Evolutionary conservation across 129 eudicot species (phyloP).

Genomic region (Smallanthus sonchifolius): DNA sequence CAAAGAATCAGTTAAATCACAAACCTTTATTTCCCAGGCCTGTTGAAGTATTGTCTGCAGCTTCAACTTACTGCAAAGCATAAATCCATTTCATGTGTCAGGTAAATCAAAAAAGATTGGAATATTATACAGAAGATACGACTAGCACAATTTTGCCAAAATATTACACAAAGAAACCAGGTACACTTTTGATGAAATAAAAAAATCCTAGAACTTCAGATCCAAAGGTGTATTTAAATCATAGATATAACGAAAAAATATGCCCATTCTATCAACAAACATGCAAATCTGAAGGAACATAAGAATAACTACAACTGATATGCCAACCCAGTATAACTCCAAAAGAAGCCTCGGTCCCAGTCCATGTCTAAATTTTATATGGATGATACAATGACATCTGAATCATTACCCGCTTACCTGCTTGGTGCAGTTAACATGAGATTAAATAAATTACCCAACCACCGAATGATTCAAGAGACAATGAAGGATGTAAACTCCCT

Average conservation of each 20-base stretch:
- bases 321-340: too few relatives aligned
- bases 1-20: constrained; percentile 2
- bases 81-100: constrained; percentile 10
- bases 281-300: background rate
- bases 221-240: background rate
- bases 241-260: background rate
- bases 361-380: too few relatives aligned
- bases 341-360: too few relatives aligned
- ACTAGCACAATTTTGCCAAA: background rate
- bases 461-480: too few relatives aligned
- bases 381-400: too few relatives aligned
- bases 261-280: background rate
- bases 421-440: too few relatives aligned
- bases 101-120: background rate
- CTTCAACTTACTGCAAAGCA: constrained; percentile 55
- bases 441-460: too few relatives aligned
- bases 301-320: too few relatives aligned
- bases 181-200: background rate
- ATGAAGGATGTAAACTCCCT: too few relatives aligned
- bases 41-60: constrained; percentile 19
- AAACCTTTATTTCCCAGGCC: constrained; percentile 61
- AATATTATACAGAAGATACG: too few relatives aligned
- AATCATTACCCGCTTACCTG: too few relatives aligned
- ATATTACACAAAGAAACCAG: background rate
- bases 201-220: background rate